phyloP scores from a whole-genome alignment of 192 early-diverging fungal species.

The Entophlyctis helioformis region DNA sequence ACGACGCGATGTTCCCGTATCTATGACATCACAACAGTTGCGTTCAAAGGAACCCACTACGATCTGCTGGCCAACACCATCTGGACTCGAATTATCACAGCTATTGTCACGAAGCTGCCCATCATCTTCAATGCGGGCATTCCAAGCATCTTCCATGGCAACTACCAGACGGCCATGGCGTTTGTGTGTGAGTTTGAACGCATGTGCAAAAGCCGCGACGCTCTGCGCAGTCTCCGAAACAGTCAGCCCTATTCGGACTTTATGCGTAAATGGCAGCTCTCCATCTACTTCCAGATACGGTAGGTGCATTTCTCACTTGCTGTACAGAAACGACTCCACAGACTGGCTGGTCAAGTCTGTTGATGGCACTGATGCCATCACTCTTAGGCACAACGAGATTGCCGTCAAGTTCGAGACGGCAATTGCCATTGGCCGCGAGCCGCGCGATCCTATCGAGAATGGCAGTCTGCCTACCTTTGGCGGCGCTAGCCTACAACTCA shows the following conservation, averaged over 20 bases:
- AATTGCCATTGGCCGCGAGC: no score
- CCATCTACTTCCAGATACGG: constrained; percentile 32
- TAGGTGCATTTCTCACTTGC: no score
- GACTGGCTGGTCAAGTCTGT: no score
- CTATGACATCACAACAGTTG: constrained; percentile 38
- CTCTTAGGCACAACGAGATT: no score
- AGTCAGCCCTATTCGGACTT: constrained; percentile 19
- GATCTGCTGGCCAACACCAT: constrained; percentile 52
- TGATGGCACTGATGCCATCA: no score
- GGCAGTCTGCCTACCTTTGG: no score
- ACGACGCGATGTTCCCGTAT: constrained; percentile 30
- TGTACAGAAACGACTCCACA: no score
- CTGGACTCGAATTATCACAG: constrained; percentile 37
- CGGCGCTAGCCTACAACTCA: no score
- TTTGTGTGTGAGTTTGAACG: constrained; percentile 12
- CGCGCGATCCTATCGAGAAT: no score
- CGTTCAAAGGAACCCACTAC: constrained; percentile 47
- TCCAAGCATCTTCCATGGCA: constrained; percentile 54
- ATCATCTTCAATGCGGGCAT: constrained; percentile 52
- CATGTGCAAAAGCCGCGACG: constrained; percentile 2
- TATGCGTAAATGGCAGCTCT: constrained; percentile 31
- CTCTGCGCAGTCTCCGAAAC: constrained; percentile 10
- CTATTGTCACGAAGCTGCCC: constrained; percentile 30
- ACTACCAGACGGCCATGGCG: constrained; percentile 10
- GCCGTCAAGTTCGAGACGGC: no score